Base-by-base conservation (phyloP, 2,329 filamentous ascomycete genomes). In the Nigrospora osmanthi region DNA sequence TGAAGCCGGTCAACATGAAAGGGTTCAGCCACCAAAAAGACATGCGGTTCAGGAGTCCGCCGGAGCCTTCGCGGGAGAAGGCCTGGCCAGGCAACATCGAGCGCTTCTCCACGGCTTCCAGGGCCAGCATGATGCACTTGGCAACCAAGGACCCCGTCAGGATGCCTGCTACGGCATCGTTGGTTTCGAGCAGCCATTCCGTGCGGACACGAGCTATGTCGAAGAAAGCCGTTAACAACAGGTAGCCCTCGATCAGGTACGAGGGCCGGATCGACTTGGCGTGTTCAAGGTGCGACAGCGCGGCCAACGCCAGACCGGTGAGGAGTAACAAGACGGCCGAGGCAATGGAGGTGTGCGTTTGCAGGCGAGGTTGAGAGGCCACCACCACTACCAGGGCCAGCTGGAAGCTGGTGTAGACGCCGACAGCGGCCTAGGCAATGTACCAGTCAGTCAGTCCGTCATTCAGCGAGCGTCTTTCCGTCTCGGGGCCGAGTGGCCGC, bases 1-100 rank as follows among this genome's bases (percentile, higher is more conserved):
- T 43, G 35, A 52, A 59, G 3, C 58, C 58, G 2, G 43, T 45
- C 32, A 38, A 47, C 47, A 61, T 52, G 5, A 61, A 43, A 11
- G 48, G 47, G 36, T 57, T 58, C 12, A 60, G 34, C 58, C 58
- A 61, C 52, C 53, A 59, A 40, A 60, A 61, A 43, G 55, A 55
- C 16, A 48, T 50, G 5, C 57, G 49, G 39, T 50, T 59, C 35
- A 58, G 51, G 14, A 57, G 52, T 6, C 58, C 57, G 44, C 54
- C 57, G 13, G 47, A 44, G 15, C 34, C 42, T 38, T 52, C 50
- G 11, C 52, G 51, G 11, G 56, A 54, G 16, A 42, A 32, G 35
- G 58, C 54, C 32, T 43, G 47, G n/a, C 48, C 44, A 6, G 56
- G 47, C 2, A 61, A 46, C 14, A 59, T 52, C 5, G 46, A 35